Base-by-base conservation (phyloP, 2,329 filamentous ascomycete genomes). In the Lasiodiplodia gonubiensis region DNA sequence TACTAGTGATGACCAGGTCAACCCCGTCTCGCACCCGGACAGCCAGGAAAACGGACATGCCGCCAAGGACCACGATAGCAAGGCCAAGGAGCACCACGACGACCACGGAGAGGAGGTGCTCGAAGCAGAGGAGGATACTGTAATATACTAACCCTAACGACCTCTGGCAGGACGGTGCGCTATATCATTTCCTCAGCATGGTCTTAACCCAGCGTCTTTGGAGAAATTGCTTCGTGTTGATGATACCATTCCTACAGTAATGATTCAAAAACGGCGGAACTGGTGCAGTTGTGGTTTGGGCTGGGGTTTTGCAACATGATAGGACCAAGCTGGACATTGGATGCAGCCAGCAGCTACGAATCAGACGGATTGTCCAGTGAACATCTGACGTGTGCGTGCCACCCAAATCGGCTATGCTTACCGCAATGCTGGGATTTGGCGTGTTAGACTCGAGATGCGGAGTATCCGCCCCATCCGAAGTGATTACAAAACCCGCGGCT, bases 51-150 rank as follows among this genome's bases (percentile, higher is more conserved):
- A 63, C 59, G 59, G 46, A 33, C 42, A 51, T 37, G 21, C 42
- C n/a, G 70, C 72, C 52, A 72, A 73, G 16, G 72, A 72, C 63
- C 71, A 76, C 70, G 71, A 72, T 67, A 67, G 68, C 68, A 70
- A 73, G 14, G 33, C 64, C 52, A 70, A 68, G 37, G 66, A 68
- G 59, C 71, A 72, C 71, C 67, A 46, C 69, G 74, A 94, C 73
- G 89, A 93, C 70, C 85, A 86, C 61, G 91, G 88, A 64, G 92
- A 94, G 74, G 89, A 94, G 67, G 85, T 96, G 71, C 89, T 95
- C 65, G 91, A 93, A 78, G 92, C 90, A 66, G 92, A 93, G 69
- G 93, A 97, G 81, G 93, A 97, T 74, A 93, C 90, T 72, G 92
- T 97, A 64, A 94, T 97, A 68, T 97, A 97, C 82, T 97, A 82